Conservation (phyloP, 139 green algal species). For the Chlorella sp. region DNA sequence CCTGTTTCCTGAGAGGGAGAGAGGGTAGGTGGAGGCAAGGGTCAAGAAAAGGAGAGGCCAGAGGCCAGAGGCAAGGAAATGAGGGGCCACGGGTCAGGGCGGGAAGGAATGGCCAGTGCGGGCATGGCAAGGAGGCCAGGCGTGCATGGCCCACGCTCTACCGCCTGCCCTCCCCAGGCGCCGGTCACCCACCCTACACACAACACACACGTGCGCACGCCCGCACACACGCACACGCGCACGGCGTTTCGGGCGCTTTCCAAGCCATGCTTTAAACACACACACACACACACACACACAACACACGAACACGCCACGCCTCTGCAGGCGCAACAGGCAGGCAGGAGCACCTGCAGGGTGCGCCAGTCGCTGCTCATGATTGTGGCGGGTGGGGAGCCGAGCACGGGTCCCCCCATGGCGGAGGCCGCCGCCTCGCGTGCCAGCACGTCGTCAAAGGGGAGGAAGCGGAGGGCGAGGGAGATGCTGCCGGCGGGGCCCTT, state of each 20-base stretch:
- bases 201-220: background rate
- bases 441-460: conserved; percentile 29
- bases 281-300: background rate
- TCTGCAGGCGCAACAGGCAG: background rate
- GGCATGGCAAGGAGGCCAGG: background rate
- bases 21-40: no score
- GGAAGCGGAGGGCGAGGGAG: conserved; percentile 1
- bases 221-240: background rate
- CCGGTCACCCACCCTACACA: no score
- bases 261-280: no score
- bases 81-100: no score
- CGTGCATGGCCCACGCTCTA: background rate
- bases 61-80: no score
- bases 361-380: conserved; percentile 15
- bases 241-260: background rate
- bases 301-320: background rate
- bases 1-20: background rate
- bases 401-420: conserved; percentile 36
- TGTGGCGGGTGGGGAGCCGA: conserved; percentile 16
- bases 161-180: background rate
- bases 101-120: no score
- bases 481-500: conserved; percentile 5
- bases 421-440: background rate
- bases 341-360: background rate
- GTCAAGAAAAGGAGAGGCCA: no score